phyloP scores from a whole-genome alignment of 1,284 basidiomycete genomes.

The Apiotrichum domesticum region DNA sequence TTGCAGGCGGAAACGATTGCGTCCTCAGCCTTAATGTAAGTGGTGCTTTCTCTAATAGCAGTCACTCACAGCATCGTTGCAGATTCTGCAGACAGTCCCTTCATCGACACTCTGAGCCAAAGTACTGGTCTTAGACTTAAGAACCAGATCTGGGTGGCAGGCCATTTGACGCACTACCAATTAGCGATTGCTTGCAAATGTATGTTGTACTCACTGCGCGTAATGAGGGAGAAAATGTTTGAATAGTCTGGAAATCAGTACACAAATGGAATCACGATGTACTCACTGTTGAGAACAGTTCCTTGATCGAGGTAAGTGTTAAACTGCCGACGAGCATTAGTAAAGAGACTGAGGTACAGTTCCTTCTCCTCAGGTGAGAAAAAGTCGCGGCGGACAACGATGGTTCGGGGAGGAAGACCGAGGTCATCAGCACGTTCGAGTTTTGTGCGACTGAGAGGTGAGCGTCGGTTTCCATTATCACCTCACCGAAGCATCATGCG shows the following conservation, averaged over 20 bases:
- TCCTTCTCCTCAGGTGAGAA: constrained; percentile 98
- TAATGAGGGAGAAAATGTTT: constrained; percentile 71
- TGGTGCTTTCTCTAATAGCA: neutral
- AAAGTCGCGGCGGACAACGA: constrained; percentile 81
- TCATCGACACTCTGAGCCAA: constrained; percentile 59
- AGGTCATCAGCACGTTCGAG: constrained; percentile 95
- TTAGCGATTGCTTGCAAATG: neutral
- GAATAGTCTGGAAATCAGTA: constrained; percentile 65
- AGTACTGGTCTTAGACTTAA: constrained; percentile 66
- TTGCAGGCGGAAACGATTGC: constrained; percentile 85
- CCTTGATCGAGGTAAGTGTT: constrained; percentile 83
- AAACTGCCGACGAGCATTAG: constrained; percentile 88
- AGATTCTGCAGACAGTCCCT: constrained; percentile 82
- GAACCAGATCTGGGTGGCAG: constrained; percentile 82
- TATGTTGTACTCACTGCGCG: constrained; percentile 36
- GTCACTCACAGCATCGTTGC: constrained; percentile 70
- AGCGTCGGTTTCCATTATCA: no score
- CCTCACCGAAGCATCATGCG: constrained; percentile 83
- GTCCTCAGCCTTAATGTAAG: constrained; percentile 61
- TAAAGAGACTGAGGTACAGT: constrained; percentile 85
- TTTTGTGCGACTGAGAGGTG: constrained; percentile 50
- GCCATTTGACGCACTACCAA: constrained; percentile 82
- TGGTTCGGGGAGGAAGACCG: constrained; percentile 89
- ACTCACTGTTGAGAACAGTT: constrained; percentile 77
- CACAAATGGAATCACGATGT: neutral